phyloP scores from a whole-genome alignment of 352 stramenopile species.

The Phytophthora capsici region DNA sequence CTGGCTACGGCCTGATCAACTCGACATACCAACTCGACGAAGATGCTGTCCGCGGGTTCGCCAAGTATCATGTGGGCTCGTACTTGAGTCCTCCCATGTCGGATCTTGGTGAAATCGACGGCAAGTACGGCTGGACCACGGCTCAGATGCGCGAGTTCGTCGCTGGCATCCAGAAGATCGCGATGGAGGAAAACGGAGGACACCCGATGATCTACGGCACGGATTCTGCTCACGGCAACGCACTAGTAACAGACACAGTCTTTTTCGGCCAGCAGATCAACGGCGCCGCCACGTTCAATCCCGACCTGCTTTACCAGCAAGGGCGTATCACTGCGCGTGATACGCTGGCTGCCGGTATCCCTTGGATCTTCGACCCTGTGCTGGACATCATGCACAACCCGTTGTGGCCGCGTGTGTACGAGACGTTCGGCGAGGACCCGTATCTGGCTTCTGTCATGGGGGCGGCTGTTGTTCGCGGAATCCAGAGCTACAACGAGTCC shows the following conservation, averaged over 20 bases:
- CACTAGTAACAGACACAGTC: constrained; percentile 74
- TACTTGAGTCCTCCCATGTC: constrained; percentile 73
- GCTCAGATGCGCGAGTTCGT: constrained; percentile 69
- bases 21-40: constrained; percentile 61
- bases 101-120: constrained; percentile 10
- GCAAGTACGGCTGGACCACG: constrained; percentile 42
- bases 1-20: constrained; percentile 72
- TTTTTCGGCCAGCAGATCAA: constrained; percentile 89
- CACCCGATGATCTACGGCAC: constrained; percentile 84
- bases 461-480: constrained; percentile 60
- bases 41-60: constrained; percentile 58
- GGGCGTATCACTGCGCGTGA: constrained; percentile 47
- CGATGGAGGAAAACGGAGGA: constrained; percentile 57
- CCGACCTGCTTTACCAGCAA: constrained; percentile 61
- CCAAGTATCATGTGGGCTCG: constrained; percentile 80
- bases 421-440: constrained; percentile 93
- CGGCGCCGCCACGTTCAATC: constrained; percentile 87
- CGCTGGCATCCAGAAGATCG: constrained; percentile 79
- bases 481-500: constrained; percentile 65
- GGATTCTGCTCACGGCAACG: constrained; percentile 87
- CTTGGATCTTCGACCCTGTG: constrained; percentile 89
- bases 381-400: constrained; percentile 82
- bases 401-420: constrained; percentile 85
- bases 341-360: constrained; percentile 78
- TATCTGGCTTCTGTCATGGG: constrained; percentile 78